phyloP scores from a whole-genome alignment of 1,284 basidiomycete species.

The Blastosporella zonata region DNA sequence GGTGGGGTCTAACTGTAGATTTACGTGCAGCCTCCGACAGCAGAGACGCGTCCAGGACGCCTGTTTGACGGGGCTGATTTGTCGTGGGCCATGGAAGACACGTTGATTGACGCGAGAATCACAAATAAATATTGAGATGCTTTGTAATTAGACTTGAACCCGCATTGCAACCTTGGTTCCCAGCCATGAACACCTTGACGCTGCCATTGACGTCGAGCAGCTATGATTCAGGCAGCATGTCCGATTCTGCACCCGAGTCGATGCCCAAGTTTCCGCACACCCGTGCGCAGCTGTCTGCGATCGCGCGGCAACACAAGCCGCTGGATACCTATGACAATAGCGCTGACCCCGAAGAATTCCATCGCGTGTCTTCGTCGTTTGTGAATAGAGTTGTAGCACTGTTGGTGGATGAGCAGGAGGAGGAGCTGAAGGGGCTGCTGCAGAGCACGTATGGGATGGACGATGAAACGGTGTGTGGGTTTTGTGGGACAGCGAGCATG shows the following conservation, averaged over 20 bases:
- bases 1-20: too few species aligned
- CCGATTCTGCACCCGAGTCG: slow-evolving; percentile 11
- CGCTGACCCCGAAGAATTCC: slow-evolving; percentile 52
- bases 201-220: slow-evolving; percentile 9
- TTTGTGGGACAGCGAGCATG: slow-evolving; percentile 14
- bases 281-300: slow-evolving; percentile 68
- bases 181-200: slow-evolving; percentile 13
- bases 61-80: too few species aligned
- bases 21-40: too few species aligned
- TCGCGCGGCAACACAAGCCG: slow-evolving; percentile 68
- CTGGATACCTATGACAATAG: slow-evolving; percentile 54
- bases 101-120: not conserved
- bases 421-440: slow-evolving; percentile 74
- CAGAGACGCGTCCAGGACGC: too few species aligned
- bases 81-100: not conserved
- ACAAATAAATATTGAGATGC: not conserved
- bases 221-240: slow-evolving; percentile 14
- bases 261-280: slow-evolving; percentile 69
- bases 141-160: not conserved
- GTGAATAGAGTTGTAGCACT: slow-evolving; percentile 69
- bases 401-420: slow-evolving; percentile 81
- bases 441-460: slow-evolving; percentile 70
- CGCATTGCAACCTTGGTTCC: not conserved
- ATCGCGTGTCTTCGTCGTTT: slow-evolving; percentile 51
- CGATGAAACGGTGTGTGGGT: slow-evolving; percentile 63